Evolutionary conservation across 257 asterid species (phyloP).

Genomic region (Hygrophila difformis): DNA sequence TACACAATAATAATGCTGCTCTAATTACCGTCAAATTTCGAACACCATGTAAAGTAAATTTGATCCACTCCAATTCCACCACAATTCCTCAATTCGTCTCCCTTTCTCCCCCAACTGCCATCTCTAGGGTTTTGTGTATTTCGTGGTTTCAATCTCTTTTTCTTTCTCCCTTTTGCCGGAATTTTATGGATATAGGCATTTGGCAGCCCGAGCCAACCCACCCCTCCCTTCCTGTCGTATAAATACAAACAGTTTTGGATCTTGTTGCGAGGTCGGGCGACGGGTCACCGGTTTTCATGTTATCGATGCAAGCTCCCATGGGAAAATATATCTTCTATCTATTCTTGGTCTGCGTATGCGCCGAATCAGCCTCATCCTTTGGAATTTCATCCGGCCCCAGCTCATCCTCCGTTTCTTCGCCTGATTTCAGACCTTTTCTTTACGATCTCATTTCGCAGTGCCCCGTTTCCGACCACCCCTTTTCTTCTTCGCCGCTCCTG

Average conservation of each 20-base stretch:
- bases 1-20: too few species aligned
- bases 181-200: too few species aligned
- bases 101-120: too few species aligned
- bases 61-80: too few species aligned
- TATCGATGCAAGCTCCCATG: conserved; percentile 24
- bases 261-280: neutral
- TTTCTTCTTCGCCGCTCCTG: conserved; percentile 30
- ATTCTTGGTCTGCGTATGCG: conserved; percentile 21
- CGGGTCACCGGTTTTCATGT: neutral
- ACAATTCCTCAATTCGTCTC: too few species aligned
- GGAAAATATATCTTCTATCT: conserved; percentile 17
- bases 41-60: too few species aligned
- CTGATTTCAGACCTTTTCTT: conserved; percentile 26
- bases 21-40: too few species aligned
- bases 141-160: too few species aligned
- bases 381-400: conserved; percentile 6
- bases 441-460: conserved; percentile 49
- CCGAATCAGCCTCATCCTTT: conserved; percentile 24
- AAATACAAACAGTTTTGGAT: conserved; percentile 5
- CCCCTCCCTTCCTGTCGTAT: too few species aligned
- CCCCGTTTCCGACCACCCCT: conserved; percentile 25
- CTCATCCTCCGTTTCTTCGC: conserved; percentile 19
- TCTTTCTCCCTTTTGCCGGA: too few species aligned
- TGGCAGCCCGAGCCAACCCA: too few species aligned
- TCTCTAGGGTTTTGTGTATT: too few species aligned